Base-by-base conservation (phyloP, 1,139 yeast species). In the Lodderomyces margitis region DNA sequence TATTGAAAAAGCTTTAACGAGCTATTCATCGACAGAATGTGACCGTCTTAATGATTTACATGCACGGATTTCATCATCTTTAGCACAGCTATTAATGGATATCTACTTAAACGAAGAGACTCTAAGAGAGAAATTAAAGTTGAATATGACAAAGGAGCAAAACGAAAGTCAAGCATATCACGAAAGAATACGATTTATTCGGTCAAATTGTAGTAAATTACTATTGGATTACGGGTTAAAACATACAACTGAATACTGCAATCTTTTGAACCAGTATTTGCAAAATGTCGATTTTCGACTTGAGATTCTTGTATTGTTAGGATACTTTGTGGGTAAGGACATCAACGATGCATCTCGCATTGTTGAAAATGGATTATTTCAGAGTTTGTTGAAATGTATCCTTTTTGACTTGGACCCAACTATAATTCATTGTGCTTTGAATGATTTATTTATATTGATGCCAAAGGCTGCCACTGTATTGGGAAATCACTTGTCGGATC, bases 111-210 rank as follows among this genome's bases (percentile, higher is more conserved):
- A 52, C 3, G 50, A 50, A 27, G 47, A 49, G 5, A 39, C 44
- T 6, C 45, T 47, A 3, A 51, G 50, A 35, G 49, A 48, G 2
- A 41, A 52, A 11, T 54, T 66, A 7, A 54, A 53, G 10, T 36
- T 64, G n/a, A 34, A 48, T 5, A 42, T 53, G 1, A 37, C 44
- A 5, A 56, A 51, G 0, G 52, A 48, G 12, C 64, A 60, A 30
- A 48, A 40, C 9, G 55, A 57, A 20, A 54, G 61, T 14, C 75
- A 66, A 23, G 63, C 59, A 23, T 62, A 61, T 36, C 71, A 64
- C 40, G 86, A 81, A 51, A 57, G 83, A 21, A 51, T 63, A 20
- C 58, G 86, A 32, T 79, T 77, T 49, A 64, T 77, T 11, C 66
- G 63, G 34, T 57, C 58, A 45, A 79, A 79, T 49, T 67, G 79